A percentile compares a stretch with the other conserved stretches of the same genome.
Conservation (phyloP, 148 eudicot species). For the Vaccinium corymbosum region DNA sequence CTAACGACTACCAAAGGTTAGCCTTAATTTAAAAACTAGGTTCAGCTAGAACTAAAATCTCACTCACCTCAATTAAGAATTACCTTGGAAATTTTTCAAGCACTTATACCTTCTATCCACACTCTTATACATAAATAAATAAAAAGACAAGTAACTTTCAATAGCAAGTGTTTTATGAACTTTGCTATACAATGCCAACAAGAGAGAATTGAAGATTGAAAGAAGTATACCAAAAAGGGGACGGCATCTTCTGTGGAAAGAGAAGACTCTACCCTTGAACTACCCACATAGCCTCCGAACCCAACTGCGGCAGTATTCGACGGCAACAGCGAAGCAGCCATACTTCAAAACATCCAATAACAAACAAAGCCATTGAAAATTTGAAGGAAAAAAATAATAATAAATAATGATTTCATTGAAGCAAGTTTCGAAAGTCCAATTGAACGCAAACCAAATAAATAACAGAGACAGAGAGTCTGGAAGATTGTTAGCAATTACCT, state of each 20-base stretch:
- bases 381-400: not conserved
- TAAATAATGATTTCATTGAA: not conserved
- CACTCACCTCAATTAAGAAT: not conserved
- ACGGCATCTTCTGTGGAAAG: conserved; percentile 41
- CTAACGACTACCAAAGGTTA: not conserved
- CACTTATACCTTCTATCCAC: too few relatives aligned
- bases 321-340: conserved; percentile 85
- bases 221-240: conserved; percentile 42
- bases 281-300: conserved; percentile 89
- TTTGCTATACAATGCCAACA: not conserved
- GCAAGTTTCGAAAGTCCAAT: not conserved
- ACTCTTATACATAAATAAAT: not conserved
- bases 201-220: not conserved
- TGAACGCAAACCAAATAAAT: not conserved
- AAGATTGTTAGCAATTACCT: conserved; percentile 35
- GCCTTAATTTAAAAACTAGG: not conserved
- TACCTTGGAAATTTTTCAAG: not conserved
- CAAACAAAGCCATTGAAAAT: too few relatives aligned
- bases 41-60: not conserved
- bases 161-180: not conserved
- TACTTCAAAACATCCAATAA: conserved; percentile 26
- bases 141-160: not conserved
- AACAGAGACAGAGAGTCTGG: not conserved
- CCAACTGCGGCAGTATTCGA: conserved; percentile 62
- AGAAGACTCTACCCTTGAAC: conserved; percentile 66